phyloP scores from a whole-genome alignment of 805 yeast genomes.

The Scheffersomyces amazonensis region DNA sequence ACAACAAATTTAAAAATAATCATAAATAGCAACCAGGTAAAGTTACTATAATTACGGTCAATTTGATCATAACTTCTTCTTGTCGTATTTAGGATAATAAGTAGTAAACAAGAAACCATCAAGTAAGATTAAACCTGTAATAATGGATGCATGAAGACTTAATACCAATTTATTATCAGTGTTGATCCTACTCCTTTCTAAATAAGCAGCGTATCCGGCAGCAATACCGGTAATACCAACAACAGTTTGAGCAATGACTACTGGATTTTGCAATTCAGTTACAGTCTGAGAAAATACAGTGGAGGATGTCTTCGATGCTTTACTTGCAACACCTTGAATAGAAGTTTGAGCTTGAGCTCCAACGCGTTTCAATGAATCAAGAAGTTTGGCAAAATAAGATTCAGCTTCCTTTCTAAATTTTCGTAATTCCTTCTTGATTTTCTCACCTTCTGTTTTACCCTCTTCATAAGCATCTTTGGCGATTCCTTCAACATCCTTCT shows the following conservation, averaged over 20 bases:
- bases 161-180: slow-evolving; percentile 43
- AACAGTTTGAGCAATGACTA: slow-evolving; percentile 52
- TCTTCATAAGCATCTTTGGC: slow-evolving; percentile 15
- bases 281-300: slow-evolving; percentile 14
- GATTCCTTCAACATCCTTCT: slow-evolving; percentile 15
- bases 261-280: slow-evolving; percentile 59
- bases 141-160: slow-evolving; percentile 48
- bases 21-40: no score
- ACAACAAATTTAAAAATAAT: no score
- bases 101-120: slow-evolving; percentile 54
- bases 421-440: slow-evolving; percentile 9
- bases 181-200: slow-evolving; percentile 49
- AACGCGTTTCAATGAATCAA: slow-evolving; percentile 14
- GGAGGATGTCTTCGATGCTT: slow-evolving; percentile 10
- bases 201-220: slow-evolving; percentile 48
- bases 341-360: slow-evolving; percentile 7
- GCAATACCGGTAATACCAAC: slow-evolving; percentile 46
- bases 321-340: slow-evolving; percentile 11
- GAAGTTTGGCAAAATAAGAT: slow-evolving; percentile 19
- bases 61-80: no score
- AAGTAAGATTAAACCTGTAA: slow-evolving; percentile 51
- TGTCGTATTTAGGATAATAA: slow-evolving; percentile 55
- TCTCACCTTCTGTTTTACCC: slow-evolving; percentile 6
- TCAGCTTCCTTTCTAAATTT: slow-evolving; percentile 19
- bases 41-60: no score